Evolutionary conservation across 257 asterid species (phyloP), one percentile per base, ranked within the genome.

Genomic region (Lavandula angustifolia): DNA sequence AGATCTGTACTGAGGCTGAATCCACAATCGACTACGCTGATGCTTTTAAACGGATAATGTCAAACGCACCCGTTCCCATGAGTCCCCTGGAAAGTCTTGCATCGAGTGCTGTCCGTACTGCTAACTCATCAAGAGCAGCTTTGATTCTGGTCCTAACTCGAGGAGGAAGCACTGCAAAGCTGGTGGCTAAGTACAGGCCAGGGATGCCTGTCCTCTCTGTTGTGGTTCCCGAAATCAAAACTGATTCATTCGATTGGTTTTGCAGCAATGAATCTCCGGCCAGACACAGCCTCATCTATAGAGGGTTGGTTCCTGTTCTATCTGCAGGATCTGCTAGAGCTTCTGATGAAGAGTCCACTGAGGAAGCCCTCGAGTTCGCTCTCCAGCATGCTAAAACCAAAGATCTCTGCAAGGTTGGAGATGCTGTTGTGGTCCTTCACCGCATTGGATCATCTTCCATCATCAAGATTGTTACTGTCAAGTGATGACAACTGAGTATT

Each of bases 261-360:
- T 85, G 96, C 88, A 85, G 95, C 14, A 89, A 85, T 14, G 96
- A 88, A 34, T 84, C 89, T 48, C 96, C 96, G 0, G 96, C 96
- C 35, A 79, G 94, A 86, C 96, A 88, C 75, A 85, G 95, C 62
- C 79, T 88, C 63, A 84, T 88, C 18, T 84, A 82, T 66, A 77
- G 96, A 80, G 96, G 96, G 3, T 71, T 88, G 84, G 81, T 88
- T 27, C 96, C 96, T 0, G 71, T 88, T 60, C 75, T 88, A 13
- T 83, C 88, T 50, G 95, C 89, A n/a, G 96, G 95, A 17, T 89
- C 96, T 6, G 87, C 95, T 0, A 75, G 88, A 84, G 96, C 95
- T 43, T 86, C 96, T 14, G 86, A 85, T 17, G 95, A 86, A 77
- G 95, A 89, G 73, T 89, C 96, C 3, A 89, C 95, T 0, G 95